These are phyloP conservation scores for Agrocybe praecox DNA, from an alignment of 768 basidiomycete genomes.

Conservation along the genomic window DNA sequence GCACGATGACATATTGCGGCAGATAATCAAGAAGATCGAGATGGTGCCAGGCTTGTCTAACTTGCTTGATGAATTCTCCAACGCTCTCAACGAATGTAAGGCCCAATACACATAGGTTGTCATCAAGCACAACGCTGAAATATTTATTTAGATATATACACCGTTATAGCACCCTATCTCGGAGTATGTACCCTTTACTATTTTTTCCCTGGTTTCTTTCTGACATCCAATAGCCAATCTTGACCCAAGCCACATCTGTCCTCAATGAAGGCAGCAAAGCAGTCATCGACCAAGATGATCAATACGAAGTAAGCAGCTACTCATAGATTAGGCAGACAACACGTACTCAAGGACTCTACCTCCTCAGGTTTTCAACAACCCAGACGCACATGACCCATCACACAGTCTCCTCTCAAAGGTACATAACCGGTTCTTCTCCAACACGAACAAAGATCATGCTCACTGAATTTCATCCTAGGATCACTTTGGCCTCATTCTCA, in stretches of 20 bases:
- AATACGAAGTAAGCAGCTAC: slow-evolving; percentile 54
- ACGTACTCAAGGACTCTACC: neutral
- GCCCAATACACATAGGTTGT: neutral
- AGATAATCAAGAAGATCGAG: slow-evolving; percentile 57
- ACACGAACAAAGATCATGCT: neutral
- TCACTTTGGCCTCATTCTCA: slow-evolving; percentile 71
- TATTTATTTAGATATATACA: slow-evolving; percentile 55
- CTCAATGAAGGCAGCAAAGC: slow-evolving; percentile 66
- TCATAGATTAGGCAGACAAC: neutral
- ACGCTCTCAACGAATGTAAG: slow-evolving; percentile 67
- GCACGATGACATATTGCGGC: slow-evolving; percentile 61
- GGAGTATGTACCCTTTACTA: slow-evolving; percentile 34
- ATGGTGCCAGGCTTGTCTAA: slow-evolving; percentile 63
- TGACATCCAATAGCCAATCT: slow-evolving; percentile 49
- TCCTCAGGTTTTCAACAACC: slow-evolving; percentile 64
- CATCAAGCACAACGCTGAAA: neutral
- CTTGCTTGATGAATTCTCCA: slow-evolving; percentile 62
- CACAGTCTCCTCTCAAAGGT: slow-evolving; percentile 76
- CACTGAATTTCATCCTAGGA: slow-evolving; percentile 40
- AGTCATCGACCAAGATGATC: slow-evolving; percentile 70
- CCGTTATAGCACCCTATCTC: slow-evolving; percentile 67
- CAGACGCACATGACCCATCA: slow-evolving; percentile 69
- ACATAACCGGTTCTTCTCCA: neutral
- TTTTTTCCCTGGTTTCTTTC: neutral
- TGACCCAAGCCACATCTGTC: slow-evolving; percentile 56